phyloP scores from a whole-genome alignment of 768 basidiomycete genomes.

The Panellus pusillus region DNA sequence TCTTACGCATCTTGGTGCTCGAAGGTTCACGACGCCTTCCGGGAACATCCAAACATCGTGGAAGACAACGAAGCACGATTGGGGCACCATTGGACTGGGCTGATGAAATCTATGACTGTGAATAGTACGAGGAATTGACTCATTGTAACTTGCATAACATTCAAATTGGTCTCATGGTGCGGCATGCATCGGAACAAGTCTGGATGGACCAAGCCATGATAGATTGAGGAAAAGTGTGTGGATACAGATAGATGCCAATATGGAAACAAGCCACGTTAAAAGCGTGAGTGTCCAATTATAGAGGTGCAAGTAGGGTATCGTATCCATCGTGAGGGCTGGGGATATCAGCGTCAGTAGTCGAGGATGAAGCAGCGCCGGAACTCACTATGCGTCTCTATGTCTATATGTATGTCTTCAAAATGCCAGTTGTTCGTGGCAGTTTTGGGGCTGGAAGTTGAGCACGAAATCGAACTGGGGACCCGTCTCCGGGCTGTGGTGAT shows the following conservation, averaged over 20 bases:
- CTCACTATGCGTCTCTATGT: conserved; percentile 16
- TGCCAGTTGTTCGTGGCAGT: conserved; percentile 10
- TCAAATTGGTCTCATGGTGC: too few species aligned
- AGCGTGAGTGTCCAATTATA: conserved; percentile 19
- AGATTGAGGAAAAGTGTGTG: conserved; percentile 1
- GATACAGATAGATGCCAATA: conserved; percentile 12
- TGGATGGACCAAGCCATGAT: background rate
- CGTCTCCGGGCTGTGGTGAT: conserved; percentile 78
- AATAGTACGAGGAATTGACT: too few species aligned
- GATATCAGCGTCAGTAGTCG: conserved; percentile 5
- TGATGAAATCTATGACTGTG: too few species aligned
- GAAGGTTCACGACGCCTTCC: background rate
- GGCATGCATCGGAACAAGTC: too few species aligned
- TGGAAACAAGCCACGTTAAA: conserved; percentile 5
- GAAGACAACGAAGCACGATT: background rate
- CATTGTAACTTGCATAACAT: too few species aligned
- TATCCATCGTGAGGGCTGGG: conserved; percentile 13
- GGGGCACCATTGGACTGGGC: conserved; percentile 1
- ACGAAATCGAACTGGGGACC: conserved; percentile 80
- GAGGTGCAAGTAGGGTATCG: conserved; percentile 12
- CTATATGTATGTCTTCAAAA: conserved; percentile 11
- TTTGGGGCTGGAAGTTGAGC: conserved; percentile 47
- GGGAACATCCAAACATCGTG: background rate
- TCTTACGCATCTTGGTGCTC: conserved; percentile 11
- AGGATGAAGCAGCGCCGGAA: background rate